Evolutionary conservation across 352 stramenopile genomes (phyloP), one percentile per base, ranked within the genome.

Genomic region (Thraustochytrium striatum): DNA sequence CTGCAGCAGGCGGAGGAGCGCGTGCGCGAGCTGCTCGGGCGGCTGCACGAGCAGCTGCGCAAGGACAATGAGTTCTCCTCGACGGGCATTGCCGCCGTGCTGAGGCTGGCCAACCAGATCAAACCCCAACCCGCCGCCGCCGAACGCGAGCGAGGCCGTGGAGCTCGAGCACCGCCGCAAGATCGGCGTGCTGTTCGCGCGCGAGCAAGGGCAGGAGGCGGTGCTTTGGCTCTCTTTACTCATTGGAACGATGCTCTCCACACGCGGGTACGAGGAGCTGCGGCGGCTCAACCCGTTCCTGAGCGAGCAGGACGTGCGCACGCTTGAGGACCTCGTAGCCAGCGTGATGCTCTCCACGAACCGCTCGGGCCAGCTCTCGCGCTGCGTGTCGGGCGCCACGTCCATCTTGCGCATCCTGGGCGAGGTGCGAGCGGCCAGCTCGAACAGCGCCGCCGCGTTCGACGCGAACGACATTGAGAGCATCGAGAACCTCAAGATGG

Each of bases 241-340:
- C 38, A 88, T 93, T 9, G 87, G 87, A 28, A 89, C 86, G 8
- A 91, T 92, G 78, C 82, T 92, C 9, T 90, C 85, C 0, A 87
- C 85, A 16, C 87, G 83, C 11, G 84, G 86, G 41, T 87, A 92
- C 58, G 84, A 86, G 78, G 88, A 95, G 59, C 89, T 94, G 57
- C 79, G 87, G 38, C 89, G 84, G 53, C 83, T 91, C 19, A 95
- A 95, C 69, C 90, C 90, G 19, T 91, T 92, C 75, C 87, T 94
- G 58, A 89, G 84, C 19, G 65, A 75, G 19, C 35, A 32, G 13
- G 41, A 75, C 7, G 32, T 75, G 3, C 72, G 62, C 21, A 41
- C 41, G 8, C 41, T 85, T 1, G 36, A 65, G 19, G 80, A 83
- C 30, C 50, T 78, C 0, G 25, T 75, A 1, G 30, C 33, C 3